Base-by-base conservation (phyloP, 2,329 filamentous ascomycete species). In the Colletotrichum incanum region DNA sequence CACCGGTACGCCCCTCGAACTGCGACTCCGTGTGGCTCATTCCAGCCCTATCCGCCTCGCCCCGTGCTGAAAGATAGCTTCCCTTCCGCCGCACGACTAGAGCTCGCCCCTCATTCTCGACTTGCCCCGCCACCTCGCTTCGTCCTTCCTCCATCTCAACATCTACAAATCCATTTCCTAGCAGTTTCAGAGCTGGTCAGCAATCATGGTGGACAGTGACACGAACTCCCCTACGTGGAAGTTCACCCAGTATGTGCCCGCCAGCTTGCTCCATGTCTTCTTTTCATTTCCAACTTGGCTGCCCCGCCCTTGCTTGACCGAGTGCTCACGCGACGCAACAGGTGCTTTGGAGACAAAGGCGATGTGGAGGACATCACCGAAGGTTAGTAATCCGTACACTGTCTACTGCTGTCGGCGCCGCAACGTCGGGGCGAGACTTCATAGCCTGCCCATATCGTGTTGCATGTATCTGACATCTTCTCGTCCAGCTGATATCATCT, bases 361-460 rank as follows among this genome's bases (percentile, higher is more conserved):
- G 96, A 99, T 87, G 96, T 99, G 77, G 96, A 98, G 85, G 95
- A 98, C 84, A 98, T 98, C 83, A 98, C 95, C 85, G 95, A 98
- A 92, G 94, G 94, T 95, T 87, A 79, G 84, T 75, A 74, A 50
- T 20, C n/a, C 34, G 26, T 28, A 56, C 18, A 28, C 11, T 45
- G 56, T 58, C 43, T 61, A 54, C 60, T 59, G 12, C 34, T 39
- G 16, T 18, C 50, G 26, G 41, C 12, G 14, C 41, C 20, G 58
- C 26, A 28, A 1, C 60, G 0, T 20, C 28, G n/a, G 18, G n/a
- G 34, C 34, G n/a, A 58, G n/a, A 39, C 18, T 26, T 12, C n/a
- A 23, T 41, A 6, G 34, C 31, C 8, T 39, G 47, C 43, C 45
- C 45, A n/a, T 26, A 37, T 26, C 14, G 23, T 28, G 11, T 9